Evolutionary conservation across 352 stramenopile genomes (phyloP).

Genomic region (Achlya hypogyna): DNA sequence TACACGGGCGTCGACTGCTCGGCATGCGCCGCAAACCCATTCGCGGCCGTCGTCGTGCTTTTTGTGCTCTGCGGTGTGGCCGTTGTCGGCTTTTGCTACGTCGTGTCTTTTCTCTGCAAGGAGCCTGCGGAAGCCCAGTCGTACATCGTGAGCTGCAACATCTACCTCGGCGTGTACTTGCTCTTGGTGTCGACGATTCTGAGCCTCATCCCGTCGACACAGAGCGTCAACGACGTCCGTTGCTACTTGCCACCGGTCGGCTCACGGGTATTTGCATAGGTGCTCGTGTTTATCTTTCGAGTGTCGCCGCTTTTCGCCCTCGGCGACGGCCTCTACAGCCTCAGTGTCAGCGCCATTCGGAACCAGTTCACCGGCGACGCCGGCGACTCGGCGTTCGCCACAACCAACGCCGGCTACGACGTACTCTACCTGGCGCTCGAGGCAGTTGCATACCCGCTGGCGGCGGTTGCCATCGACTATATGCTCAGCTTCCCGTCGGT

Average conservation of each 20-base stretch:
- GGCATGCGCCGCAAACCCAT: conserved; percentile 37
- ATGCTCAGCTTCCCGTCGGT: conserved; percentile 53
- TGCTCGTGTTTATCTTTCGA: conserved; percentile 60
- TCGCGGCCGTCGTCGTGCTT: conserved; percentile 39
- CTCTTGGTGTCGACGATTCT: conserved; percentile 43
- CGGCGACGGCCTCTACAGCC: conserved; percentile 30
- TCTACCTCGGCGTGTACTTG: conserved; percentile 47
- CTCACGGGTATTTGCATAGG: not conserved
- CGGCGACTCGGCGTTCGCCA: conserved; percentile 25
- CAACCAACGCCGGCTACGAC: conserved; percentile 44
- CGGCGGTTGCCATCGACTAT: conserved; percentile 51
- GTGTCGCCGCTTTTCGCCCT: conserved; percentile 61
- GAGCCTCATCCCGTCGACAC: conserved; percentile 22
- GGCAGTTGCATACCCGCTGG: conserved; percentile 30
- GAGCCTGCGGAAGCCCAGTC: conserved; percentile 57
- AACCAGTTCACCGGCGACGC: not conserved
- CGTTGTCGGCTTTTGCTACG: conserved; percentile 59
- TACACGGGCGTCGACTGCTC: conserved; percentile 41
- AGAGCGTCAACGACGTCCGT: conserved; percentile 27
- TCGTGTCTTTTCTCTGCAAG: conserved; percentile 54
- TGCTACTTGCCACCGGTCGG: not conserved
- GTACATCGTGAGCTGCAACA: conserved; percentile 65
- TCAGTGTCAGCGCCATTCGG: conserved; percentile 23
- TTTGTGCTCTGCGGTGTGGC: conserved; percentile 52
- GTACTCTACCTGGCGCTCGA: conserved; percentile 43